Conservation (phyloP, 192 early-diverging fungal genomes). For the Gamsiella multidivaricata region DNA sequence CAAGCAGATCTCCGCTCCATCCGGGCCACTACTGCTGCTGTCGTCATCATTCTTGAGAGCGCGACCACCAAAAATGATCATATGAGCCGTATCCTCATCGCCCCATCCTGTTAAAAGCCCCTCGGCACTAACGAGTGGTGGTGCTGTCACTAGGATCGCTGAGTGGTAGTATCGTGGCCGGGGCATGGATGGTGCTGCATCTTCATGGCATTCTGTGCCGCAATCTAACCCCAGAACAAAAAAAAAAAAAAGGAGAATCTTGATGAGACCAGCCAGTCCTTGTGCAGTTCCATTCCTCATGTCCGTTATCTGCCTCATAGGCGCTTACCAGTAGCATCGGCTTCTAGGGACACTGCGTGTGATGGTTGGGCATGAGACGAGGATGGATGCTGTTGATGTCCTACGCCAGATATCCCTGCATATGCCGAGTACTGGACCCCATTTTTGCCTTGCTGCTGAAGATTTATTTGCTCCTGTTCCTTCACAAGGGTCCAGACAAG, state of each 20-base stretch:
- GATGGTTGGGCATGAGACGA: background rate
- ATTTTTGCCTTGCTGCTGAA: background rate
- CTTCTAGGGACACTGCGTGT: background rate
- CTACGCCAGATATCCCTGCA: no score
- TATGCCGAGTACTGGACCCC: background rate
- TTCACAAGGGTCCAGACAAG: constrained; percentile 68
- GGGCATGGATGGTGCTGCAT: constrained; percentile 26
- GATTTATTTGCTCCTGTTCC: constrained; percentile 27
- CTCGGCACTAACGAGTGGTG: constrained; percentile 24
- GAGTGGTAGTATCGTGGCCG: constrained; percentile 77
- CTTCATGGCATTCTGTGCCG: background rate
- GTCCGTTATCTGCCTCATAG: background rate
- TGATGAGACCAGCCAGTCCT: constrained; percentile 1
- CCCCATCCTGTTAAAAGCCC: constrained; percentile 37
- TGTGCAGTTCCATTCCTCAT: background rate
- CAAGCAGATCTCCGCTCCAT: constrained; percentile 55
- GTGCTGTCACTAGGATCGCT: constrained; percentile 40
- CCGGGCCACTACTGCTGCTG: constrained; percentile 31
- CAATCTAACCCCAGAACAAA: constrained; percentile 6
- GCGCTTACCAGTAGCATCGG: background rate
- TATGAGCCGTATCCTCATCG: constrained; percentile 61
- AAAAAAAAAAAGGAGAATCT: background rate
- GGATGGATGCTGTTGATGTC: background rate
- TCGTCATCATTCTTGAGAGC: constrained; percentile 59
- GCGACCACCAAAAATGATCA: constrained; percentile 80